These are phyloP conservation scores for Rubia occidens DNA, from an alignment of 305 asterid genomes.

Conservation along the genomic window DNA sequence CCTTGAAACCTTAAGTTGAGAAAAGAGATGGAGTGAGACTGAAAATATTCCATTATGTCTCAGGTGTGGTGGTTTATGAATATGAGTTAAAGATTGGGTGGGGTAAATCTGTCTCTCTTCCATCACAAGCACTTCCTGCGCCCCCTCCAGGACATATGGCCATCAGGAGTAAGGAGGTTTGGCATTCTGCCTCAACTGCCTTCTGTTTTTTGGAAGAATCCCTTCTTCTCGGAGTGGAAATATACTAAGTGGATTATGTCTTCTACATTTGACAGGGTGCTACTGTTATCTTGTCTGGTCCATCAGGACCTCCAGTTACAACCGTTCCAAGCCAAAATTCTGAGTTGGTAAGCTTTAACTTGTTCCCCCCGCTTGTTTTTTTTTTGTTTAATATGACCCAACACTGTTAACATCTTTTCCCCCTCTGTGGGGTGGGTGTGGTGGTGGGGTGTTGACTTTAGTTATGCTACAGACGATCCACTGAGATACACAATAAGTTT, in stretches of 20 bases:
- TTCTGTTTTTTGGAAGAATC: neutral
- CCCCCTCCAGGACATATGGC: conserved; percentile 99
- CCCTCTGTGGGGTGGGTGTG: too few relatives aligned
- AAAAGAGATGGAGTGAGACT: neutral
- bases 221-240: conserved; percentile 10
- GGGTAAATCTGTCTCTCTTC: conserved; percentile 96
- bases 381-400: neutral
- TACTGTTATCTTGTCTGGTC: conserved; percentile 83
- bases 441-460: neutral
- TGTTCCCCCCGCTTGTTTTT: neutral
- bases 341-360: conserved; percentile 60
- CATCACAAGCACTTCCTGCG: conserved; percentile 96
- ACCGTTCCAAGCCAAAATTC: conserved; percentile 79
- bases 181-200: conserved; percentile 4
- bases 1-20: neutral
- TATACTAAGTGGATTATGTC: conserved; percentile 10
- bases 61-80: conserved; percentile 93
- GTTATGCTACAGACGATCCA: neutral
- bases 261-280: conserved; percentile 62
- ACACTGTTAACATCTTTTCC: too few relatives aligned
- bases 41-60: conserved; percentile 18
- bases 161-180: conserved; percentile 91
- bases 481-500: neutral
- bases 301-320: conserved; percentile 88
- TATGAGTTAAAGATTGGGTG: conserved; percentile 93